Base-by-base conservation (phyloP, 2,329 filamentous ascomycete species). In the Amesomyces nigricolor region DNA sequence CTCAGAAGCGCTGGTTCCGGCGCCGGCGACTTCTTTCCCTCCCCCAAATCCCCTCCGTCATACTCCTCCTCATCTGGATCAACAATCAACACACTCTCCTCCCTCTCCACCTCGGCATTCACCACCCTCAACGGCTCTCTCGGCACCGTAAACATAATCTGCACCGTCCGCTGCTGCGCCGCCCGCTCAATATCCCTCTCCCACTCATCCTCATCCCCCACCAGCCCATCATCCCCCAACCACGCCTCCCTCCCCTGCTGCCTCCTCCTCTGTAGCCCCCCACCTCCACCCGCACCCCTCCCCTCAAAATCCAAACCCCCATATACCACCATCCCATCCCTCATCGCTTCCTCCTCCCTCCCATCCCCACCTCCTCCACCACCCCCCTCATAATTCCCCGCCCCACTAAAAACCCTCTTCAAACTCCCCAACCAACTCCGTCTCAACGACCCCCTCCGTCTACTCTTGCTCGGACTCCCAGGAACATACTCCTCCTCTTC, bases 111-210 rank as follows among this genome's bases (percentile, higher is more conserved):
- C 59, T 87, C 87, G 49, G 82, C 86, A 68, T 97, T 97, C 17
- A 96, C 92, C n/a, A 97, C 91, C 26, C 92, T 76, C 60, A 97
- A 72, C 63, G 84, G 83, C 70, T 92, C 87, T 69, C 87, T 90
- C 2, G 94, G 92, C 58, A 96, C 90, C 0, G 92, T 96, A 70
- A 96, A 97, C 82, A 95, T 94, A 66, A 90, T 81, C 70, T 91
- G 88, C 58, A 91, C 87, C 8, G 88, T 75, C 19, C 87, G 73
- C 56, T 80, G 80, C 71, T 89, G 85, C 1, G 87, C 81, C 2
- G 87, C 87, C 53, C 79, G 77, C 68, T 91, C 88, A 39, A 91
- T 82, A 63, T 91, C 88, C 87, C 87, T 89, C 53, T 90, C 78
- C 35, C 78, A 76, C 59, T 84, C 81, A 69, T 82, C 85, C 43